Evolutionary conservation across 495 filamentous ascomycete genomes (phyloP), one percentile per base, ranked within the genome.

Genomic region (Tuber indicum): DNA sequence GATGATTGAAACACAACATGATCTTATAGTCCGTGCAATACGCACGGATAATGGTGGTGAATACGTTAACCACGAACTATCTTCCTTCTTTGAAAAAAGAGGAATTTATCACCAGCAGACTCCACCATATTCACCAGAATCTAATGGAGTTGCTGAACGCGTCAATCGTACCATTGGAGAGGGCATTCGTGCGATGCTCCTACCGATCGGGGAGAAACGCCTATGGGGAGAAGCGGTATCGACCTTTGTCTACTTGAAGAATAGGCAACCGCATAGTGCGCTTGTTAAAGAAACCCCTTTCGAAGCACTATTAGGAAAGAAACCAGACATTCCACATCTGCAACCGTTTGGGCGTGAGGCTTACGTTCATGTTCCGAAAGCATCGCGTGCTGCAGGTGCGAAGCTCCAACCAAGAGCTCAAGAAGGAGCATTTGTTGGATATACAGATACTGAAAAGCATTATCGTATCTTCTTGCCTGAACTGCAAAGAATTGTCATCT

Each of bases 131-230:
- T 75, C 62, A 39, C 74, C 12, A 5, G 42, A 71, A 39, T 45
- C 43, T 7, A 75, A 75, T 49, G 74, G 74, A 43, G 74, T 75
- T 9, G 62, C 41, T 71, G 76, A 77, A 58, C 46, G 77, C 42
- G 52, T 72, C 45, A 78, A 78, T 52, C 3, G 58, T 42, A 75
- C 73, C 0, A 74, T 78, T 8, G 42, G n/a, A 3, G 19, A 19
- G 41, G 26, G 46, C 1, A 46, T 72, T 8, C 19, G 70, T 41
- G 26, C 45, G 7, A 69, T 72, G 36, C 9, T 78, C 10, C 36
- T 47, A 42, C 41, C 2, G 7, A 42, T 42, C 3, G 7, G 7
- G 2, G 41, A 79, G 23, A 75, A 72, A n/a, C 0, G 6, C 1
- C 72, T 75, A 1, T 77, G 76, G 76, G 70, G 52, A n/a, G 76